phyloP scores from a whole-genome alignment of 2,329 filamentous ascomycete genomes.

The Fusarium scirpi region DNA sequence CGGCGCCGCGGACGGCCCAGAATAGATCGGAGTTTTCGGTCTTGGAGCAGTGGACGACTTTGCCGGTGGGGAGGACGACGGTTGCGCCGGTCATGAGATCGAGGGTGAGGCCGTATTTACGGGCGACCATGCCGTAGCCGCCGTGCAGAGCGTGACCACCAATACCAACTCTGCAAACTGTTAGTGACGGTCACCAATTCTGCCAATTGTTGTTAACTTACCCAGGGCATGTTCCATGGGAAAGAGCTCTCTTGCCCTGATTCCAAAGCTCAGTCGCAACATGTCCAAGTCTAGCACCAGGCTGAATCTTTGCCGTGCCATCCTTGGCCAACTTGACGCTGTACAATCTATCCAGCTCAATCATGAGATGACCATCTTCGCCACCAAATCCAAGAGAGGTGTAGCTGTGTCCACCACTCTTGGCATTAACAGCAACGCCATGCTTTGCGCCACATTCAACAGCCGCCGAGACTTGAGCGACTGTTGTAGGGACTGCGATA shows the following conservation, averaged over 20 bases:
- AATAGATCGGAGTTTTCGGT: conserved; percentile 45
- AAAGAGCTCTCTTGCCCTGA: conserved; percentile 58
- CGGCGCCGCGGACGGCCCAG: conserved; percentile 49
- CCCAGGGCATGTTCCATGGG: conserved; percentile 66
- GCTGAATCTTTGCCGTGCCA: conserved; percentile 49
- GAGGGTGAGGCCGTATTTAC: conserved; percentile 47
- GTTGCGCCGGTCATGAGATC: conserved; percentile 48
- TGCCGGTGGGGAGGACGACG: conserved; percentile 47
- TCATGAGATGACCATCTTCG: conserved; percentile 55
- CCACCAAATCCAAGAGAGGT: conserved; percentile 61
- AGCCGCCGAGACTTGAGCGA: conserved; percentile 58
- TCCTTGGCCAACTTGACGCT: conserved; percentile 47
- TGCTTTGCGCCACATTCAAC: conserved; percentile 59
- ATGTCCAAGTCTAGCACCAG: conserved; percentile 63
- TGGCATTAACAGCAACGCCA: conserved; percentile 62
- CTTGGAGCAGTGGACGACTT: conserved; percentile 45
- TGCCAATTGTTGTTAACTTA: conserved; percentile 42
- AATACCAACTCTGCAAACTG: conserved; percentile 43
- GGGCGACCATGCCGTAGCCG: conserved; percentile 50
- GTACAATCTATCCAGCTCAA: conserved; percentile 57
- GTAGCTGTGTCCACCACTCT: conserved; percentile 66
- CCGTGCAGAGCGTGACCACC: conserved; percentile 49
- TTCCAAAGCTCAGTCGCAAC: conserved; percentile 57
- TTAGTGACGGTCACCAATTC: conserved; percentile 1
- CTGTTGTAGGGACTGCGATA: conserved; percentile 50